A percentile compares a stretch with the other conserved stretches of the same genome.
These are phyloP conservation scores for Skeletonema tropicum DNA, from an alignment of 108 stramenopile genomes.

Conservation along the genomic window DNA sequence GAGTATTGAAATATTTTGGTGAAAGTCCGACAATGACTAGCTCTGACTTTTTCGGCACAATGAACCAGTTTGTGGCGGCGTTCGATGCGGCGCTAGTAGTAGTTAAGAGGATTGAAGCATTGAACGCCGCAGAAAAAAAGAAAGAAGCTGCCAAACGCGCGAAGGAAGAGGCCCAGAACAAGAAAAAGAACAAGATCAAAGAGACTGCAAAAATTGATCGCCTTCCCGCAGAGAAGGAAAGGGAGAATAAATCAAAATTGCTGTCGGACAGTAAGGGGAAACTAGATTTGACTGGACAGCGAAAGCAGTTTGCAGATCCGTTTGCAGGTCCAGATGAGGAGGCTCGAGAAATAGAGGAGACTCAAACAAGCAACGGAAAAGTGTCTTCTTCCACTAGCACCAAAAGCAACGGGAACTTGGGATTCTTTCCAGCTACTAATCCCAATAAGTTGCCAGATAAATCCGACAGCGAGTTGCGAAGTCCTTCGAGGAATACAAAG, in stretches of 20 bases:
- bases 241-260: not conserved
- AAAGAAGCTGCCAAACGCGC: constrained; percentile 48
- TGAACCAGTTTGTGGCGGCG: constrained; percentile 71
- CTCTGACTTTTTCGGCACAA: constrained; percentile 87
- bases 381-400: not conserved
- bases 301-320: constrained; percentile 35
- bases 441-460: not conserved
- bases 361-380: not conserved
- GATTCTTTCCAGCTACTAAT: constrained; percentile 11
- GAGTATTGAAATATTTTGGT: constrained; percentile 80
- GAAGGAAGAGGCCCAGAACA: constrained; percentile 27
- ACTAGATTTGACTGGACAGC: constrained; percentile 37
- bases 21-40: constrained; percentile 88
- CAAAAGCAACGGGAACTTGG: not conserved
- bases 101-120: constrained; percentile 67
- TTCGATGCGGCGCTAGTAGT: constrained; percentile 72
- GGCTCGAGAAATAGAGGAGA: not conserved
- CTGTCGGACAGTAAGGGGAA: constrained; percentile 13
- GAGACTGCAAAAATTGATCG: constrained; percentile 8
- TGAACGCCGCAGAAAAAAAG: constrained; percentile 47
- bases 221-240: constrained; percentile 5
- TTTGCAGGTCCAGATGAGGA: constrained; percentile 5
- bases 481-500: not conserved
- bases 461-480: not conserved
- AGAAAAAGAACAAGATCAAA: constrained; percentile 7